phyloP scores from a whole-genome alignment of 2,329 filamentous ascomycete species.

The Bisporella sp. region DNA sequence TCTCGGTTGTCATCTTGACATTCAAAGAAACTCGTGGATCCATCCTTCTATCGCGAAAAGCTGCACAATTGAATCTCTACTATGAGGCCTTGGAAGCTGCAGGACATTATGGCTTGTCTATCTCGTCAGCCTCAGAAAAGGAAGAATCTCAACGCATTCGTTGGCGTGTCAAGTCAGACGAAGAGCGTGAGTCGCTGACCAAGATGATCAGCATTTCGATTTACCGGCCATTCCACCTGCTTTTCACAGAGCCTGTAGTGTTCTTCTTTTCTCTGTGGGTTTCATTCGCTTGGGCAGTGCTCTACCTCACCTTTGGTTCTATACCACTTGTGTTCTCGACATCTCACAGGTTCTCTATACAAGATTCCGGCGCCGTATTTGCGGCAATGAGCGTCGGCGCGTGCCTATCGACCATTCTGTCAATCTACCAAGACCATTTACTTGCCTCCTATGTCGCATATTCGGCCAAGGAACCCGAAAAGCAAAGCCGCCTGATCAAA shows the following conservation, averaged over 20 bases:
- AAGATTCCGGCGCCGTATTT: slow-evolving; percentile 68
- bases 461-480: slow-evolving; percentile 10
- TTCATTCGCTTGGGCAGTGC: slow-evolving; percentile 79
- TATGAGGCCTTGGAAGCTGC: slow-evolving; percentile 63
- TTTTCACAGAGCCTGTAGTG: slow-evolving; percentile 70
- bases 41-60: slow-evolving; percentile 72
- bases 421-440: slow-evolving; percentile 66
- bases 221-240: slow-evolving; percentile 69
- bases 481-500: slow-evolving; percentile 11
- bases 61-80: slow-evolving; percentile 66
- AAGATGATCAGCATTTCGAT: slow-evolving; percentile 70
- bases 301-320: slow-evolving; percentile 79
- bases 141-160: slow-evolving; percentile 50
- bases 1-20: slow-evolving; percentile 57
- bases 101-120: slow-evolving; percentile 40
- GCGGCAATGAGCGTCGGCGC: slow-evolving; percentile 62
- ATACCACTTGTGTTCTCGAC: slow-evolving; percentile 70
- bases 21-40: slow-evolving; percentile 80
- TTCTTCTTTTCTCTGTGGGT: slow-evolving; percentile 89
- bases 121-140: slow-evolving; percentile 15
- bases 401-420: slow-evolving; percentile 58
- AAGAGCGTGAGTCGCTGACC: slow-evolving; percentile 60
- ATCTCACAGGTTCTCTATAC: slow-evolving; percentile 60
- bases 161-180: slow-evolving; percentile 75
- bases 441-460: slow-evolving; percentile 39